A percentile compares a stretch with the other conserved stretches of the same genome.
Evolutionary conservation across 2,329 filamentous ascomycete genomes (phyloP).

Genomic region (Annulohypoxylon truncatum): DNA sequence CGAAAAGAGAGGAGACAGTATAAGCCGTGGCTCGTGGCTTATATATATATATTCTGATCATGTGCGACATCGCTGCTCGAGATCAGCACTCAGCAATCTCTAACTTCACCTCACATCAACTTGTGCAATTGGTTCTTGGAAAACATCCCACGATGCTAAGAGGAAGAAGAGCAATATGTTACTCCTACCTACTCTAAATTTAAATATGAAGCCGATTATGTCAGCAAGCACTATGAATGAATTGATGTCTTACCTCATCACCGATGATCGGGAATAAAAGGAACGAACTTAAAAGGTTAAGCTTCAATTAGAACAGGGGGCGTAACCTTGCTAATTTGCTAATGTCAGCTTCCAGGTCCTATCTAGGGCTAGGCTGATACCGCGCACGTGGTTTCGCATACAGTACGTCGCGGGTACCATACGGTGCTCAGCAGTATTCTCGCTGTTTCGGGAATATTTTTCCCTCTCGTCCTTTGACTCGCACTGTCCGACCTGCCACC

Average conservation of each 20-base stretch:
- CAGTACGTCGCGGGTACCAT: neutral
- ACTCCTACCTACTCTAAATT: too few relatives aligned
- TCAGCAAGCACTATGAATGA: too few relatives aligned
- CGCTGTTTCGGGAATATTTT: constrained; percentile 17
- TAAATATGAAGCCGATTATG: too few relatives aligned
- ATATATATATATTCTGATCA: too few relatives aligned
- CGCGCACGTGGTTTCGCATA: constrained; percentile 14
- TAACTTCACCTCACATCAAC: too few relatives aligned
- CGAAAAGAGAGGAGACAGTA: too few relatives aligned
- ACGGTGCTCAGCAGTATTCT: constrained; percentile 7
- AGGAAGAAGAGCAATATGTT: too few relatives aligned
- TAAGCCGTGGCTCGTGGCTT: too few relatives aligned
- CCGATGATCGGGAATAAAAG: neutral
- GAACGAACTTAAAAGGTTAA: constrained; percentile 9
- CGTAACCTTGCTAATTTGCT: neutral
- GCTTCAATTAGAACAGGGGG: constrained; percentile 10
- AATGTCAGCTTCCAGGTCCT: neutral
- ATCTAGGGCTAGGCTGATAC: neutral
- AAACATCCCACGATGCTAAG: too few relatives aligned
- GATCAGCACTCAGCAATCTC: too few relatives aligned
- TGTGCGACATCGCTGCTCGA: too few relatives aligned
- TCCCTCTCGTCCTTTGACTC: neutral
- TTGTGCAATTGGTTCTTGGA: too few relatives aligned
- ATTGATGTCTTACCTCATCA: neutral
- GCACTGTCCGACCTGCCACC: constrained; percentile 19